A percentile compares a stretch with the other conserved stretches of the same genome.
Evolutionary conservation across 1,284 basidiomycete genomes (phyloP).

Genomic region (Trichosporon coremiiforme): DNA sequence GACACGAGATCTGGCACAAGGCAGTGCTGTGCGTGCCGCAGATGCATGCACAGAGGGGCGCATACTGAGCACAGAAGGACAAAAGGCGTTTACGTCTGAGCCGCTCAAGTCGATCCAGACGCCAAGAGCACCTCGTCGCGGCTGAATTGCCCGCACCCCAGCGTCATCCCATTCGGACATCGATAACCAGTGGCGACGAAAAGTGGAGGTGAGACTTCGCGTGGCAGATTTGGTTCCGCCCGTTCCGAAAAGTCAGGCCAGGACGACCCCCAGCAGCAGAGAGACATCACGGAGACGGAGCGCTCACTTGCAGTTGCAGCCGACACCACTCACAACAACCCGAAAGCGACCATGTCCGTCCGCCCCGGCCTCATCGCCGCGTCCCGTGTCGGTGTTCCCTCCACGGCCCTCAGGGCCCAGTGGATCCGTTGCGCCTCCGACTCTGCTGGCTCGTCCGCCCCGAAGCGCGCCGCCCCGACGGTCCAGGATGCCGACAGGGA

Average conservation of each 20-base stretch:
- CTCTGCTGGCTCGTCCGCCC: not conserved
- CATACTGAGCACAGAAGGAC: not conserved
- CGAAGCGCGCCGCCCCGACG: not conserved
- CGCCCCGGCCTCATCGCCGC: slow-evolving; percentile 29
- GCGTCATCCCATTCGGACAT: not conserved
- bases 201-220: not conserved
- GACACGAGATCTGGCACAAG: not conserved
- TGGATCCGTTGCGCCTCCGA: slow-evolving; percentile 8
- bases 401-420: not conserved
- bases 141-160: slow-evolving; percentile 3
- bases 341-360: slow-evolving; percentile 25
- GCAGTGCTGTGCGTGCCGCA: not conserved
- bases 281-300: not conserved
- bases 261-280: not conserved
- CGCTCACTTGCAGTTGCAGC: not conserved
- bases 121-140: not conserved
- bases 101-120: not conserved
- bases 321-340: not conserved
- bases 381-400: slow-evolving; percentile 19
- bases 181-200: not conserved
- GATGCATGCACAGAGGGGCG: slow-evolving; percentile 5
- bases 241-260: slow-evolving; percentile 10
- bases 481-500: slow-evolving; percentile 26
- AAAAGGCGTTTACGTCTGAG: not conserved
- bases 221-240: slow-evolving; percentile 1